Conservation (phyloP, 192 early-diverging fungal species). For the Pilaira anomala region DNA sequence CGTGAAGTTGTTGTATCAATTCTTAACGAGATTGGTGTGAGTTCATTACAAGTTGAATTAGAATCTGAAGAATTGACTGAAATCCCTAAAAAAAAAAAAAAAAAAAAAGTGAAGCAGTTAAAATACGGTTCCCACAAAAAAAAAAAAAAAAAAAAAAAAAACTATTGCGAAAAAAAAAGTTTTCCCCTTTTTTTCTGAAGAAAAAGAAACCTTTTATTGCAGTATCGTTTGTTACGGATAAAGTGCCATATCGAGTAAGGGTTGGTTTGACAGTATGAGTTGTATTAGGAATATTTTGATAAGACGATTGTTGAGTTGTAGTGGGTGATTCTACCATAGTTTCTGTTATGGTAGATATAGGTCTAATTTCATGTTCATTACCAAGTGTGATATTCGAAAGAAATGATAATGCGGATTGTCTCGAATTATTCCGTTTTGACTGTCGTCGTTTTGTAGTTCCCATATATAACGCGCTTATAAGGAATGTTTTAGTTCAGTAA, state of each 20-base stretch:
- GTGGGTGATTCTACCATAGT: not conserved
- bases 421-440: constrained; percentile 22
- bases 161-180: too few species aligned
- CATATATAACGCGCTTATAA: too few species aligned
- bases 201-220: not conserved
- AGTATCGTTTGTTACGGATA: not conserved
- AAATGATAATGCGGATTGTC: constrained; percentile 33
- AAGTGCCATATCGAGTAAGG: constrained; percentile 1
- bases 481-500: too few species aligned
- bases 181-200: too few species aligned
- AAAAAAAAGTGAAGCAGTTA: too few species aligned
- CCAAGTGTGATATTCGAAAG: constrained; percentile 32
- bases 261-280: not conserved
- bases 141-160: too few species aligned
- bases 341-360: not conserved
- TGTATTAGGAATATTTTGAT: not conserved
- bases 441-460: constrained; percentile 25
- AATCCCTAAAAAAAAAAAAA: too few species aligned
- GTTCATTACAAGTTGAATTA: constrained; percentile 5
- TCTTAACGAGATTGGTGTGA: not conserved
- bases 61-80: constrained; percentile 1
- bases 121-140: not conserved
- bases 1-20: not conserved
- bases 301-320: too few species aligned
- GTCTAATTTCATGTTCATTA: constrained; percentile 5